These are phyloP conservation scores for Candida odintsovae DNA, from an alignment of 805 yeast genomes.

Conservation along the genomic window DNA sequence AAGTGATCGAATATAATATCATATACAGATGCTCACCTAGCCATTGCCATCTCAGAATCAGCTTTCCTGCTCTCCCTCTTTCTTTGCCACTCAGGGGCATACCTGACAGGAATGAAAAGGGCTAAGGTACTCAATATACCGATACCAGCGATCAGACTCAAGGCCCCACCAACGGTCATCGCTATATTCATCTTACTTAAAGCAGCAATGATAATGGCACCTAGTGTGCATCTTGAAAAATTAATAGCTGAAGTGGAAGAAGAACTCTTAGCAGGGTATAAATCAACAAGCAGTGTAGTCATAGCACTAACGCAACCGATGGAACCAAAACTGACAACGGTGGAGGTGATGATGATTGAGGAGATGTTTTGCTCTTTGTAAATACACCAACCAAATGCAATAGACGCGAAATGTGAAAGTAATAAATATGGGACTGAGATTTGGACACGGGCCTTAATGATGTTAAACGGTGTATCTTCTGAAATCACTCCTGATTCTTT, in stretches of 20 bases:
- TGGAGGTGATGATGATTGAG: slow-evolving; percentile 49
- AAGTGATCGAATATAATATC: too few species aligned
- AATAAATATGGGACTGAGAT: slow-evolving; percentile 39
- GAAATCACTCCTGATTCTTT: slow-evolving; percentile 18
- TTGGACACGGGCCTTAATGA: slow-evolving; percentile 49
- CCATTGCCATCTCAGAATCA: background rate
- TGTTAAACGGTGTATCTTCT: slow-evolving; percentile 37
- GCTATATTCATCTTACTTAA: slow-evolving; percentile 50
- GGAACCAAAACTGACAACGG: slow-evolving; percentile 52
- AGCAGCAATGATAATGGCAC: slow-evolving; percentile 67
- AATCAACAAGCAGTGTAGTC: slow-evolving; percentile 66
- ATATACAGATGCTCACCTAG: too few species aligned
- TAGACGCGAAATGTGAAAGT: slow-evolving; percentile 33
- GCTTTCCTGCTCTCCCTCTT: slow-evolving; percentile 4
- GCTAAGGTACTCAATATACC: slow-evolving; percentile 24
- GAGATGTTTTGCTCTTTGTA: slow-evolving; percentile 34
- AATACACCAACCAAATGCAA: slow-evolving; percentile 77
- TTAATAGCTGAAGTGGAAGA: slow-evolving; percentile 73
- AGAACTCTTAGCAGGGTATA: slow-evolving; percentile 65
- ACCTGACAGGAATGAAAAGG: slow-evolving; percentile 25
- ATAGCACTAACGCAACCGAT: slow-evolving; percentile 52
- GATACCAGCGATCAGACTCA: slow-evolving; percentile 61
- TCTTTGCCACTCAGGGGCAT: slow-evolving; percentile 26
- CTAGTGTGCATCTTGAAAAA: slow-evolving; percentile 60
- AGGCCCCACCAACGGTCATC: slow-evolving; percentile 71